Evolutionary conservation across 768 basidiomycete species (phyloP).

Genomic region (Lepiota brunneoincarnata): DNA sequence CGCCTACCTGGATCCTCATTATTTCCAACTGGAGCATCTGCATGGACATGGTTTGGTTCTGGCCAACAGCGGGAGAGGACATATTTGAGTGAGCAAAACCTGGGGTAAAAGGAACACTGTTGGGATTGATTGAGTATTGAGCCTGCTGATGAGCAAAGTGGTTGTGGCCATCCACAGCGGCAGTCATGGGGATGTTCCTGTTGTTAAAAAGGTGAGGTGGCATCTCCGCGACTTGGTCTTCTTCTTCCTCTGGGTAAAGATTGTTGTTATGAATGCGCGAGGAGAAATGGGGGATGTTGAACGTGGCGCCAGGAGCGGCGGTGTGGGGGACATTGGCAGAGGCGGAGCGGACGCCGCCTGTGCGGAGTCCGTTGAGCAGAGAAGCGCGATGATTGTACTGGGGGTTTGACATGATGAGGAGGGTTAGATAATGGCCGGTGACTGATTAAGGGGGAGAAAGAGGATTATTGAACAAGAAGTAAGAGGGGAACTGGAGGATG

Average conservation of each 20-base stretch:
- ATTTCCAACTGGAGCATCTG: slow-evolving; percentile 87
- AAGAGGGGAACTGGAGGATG: slow-evolving; percentile 19
- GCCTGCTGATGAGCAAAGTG: slow-evolving; percentile 64
- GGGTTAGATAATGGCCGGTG: slow-evolving; percentile 29
- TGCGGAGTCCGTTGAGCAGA: slow-evolving; percentile 85
- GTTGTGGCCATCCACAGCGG: slow-evolving; percentile 70
- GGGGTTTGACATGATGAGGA: slow-evolving; percentile 40
- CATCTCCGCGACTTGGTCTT: slow-evolving; percentile 60
- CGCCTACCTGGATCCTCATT: slow-evolving; percentile 71
- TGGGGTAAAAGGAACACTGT: slow-evolving; percentile 53
- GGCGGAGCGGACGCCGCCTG: slow-evolving; percentile 83
- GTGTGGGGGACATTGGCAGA: slow-evolving; percentile 64
- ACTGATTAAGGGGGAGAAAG: slow-evolving; percentile 20
- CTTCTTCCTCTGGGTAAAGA: slow-evolving; percentile 51
- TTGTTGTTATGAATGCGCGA: slow-evolving; percentile 32
- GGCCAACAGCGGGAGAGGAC: slow-evolving; percentile 46
- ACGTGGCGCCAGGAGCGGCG: slow-evolving; percentile 59
- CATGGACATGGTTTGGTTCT: slow-evolving; percentile 70
- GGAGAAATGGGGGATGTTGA: slow-evolving; percentile 61
- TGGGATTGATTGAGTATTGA: slow-evolving; percentile 46
- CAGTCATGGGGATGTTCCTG: slow-evolving; percentile 60
- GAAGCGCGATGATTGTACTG: slow-evolving; percentile 68
- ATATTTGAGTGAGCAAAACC: slow-evolving; percentile 41
- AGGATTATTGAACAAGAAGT: slow-evolving; percentile 35
- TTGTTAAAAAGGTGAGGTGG: slow-evolving; percentile 52